Evolutionary conservation across 1,284 basidiomycete species (phyloP).

Genomic region (Neonothopanus nambi): DNA sequence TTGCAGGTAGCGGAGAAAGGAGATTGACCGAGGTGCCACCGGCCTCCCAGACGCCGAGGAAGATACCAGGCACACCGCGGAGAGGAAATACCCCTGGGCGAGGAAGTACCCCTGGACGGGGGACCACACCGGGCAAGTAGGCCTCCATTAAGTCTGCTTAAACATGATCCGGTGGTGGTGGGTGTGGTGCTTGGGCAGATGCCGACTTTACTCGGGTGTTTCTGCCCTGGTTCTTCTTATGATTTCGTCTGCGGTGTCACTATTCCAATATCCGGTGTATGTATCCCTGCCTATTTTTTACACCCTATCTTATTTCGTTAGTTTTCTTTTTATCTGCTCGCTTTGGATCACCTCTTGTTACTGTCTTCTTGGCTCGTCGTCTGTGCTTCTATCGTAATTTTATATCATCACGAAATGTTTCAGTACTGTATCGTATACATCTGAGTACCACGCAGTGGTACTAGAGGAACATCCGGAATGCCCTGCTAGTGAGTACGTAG

Average conservation of each 20-base stretch:
- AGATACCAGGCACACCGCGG: constrained; percentile 63
- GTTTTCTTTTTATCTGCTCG: background rate
- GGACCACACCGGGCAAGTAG: too few species aligned
- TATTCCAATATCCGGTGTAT: background rate
- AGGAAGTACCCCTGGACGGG: too few species aligned
- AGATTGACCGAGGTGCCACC: constrained; percentile 52
- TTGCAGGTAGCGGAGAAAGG: constrained; percentile 41
- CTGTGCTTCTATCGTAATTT: too few species aligned
- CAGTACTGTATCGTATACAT: background rate
- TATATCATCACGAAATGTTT: background rate
- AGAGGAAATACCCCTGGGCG: constrained; percentile 53
- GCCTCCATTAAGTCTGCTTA: background rate
- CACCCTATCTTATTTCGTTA: background rate
- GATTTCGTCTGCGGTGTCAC: background rate
- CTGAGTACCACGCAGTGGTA: background rate
- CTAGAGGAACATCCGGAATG: too few species aligned
- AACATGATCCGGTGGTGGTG: too few species aligned
- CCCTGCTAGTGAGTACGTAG: too few species aligned
- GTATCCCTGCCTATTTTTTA: background rate
- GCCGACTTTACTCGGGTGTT: too few species aligned
- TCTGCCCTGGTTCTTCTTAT: too few species aligned
- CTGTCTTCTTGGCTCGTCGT: background rate
- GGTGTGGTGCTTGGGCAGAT: too few species aligned
- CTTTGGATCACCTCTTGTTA: background rate
- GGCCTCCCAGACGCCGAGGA: constrained; percentile 55